Evolutionary conservation across 768 basidiomycete species (phyloP).

Genomic region (Pleurotus cornucopiae): DNA sequence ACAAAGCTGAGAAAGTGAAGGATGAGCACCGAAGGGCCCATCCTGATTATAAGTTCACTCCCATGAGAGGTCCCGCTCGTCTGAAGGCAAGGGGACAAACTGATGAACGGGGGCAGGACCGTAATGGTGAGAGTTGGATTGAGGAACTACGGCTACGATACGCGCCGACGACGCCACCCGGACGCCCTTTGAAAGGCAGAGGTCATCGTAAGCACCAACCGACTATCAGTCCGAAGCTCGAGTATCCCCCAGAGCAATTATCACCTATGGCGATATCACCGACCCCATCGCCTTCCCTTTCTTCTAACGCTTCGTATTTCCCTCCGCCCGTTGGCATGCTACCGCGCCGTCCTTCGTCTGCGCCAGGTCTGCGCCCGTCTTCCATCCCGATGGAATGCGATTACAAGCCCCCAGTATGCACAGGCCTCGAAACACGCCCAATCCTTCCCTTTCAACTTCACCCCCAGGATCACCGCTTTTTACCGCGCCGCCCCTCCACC

Average conservation of each 20-base stretch:
- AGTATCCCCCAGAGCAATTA: background rate
- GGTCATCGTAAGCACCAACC: background rate
- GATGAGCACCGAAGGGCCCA: constrained; percentile 43
- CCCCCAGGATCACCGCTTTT: constrained; percentile 14
- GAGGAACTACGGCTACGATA: constrained; percentile 5
- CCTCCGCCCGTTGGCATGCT: background rate
- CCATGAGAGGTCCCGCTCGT: constrained; percentile 32
- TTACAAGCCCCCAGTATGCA: constrained; percentile 12
- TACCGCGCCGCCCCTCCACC: constrained; percentile 29
- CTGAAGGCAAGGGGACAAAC: constrained; percentile 24
- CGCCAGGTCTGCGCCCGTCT: constrained; percentile 6
- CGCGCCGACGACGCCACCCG: background rate
- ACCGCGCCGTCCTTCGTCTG: constrained; percentile 3
- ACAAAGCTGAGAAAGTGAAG: constrained; percentile 43
- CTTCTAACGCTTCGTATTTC: background rate
- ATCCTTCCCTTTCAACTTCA: constrained; percentile 17
- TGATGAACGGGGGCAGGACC: constrained; percentile 11
- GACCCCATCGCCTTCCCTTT: constrained; percentile 1
- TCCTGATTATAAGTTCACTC: constrained; percentile 63
- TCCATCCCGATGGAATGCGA: constrained; percentile 14
- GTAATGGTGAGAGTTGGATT: constrained; percentile 24
- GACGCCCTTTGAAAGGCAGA: background rate
- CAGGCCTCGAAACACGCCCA: constrained; percentile 9
- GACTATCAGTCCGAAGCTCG: background rate
- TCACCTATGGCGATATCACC: constrained; percentile 1